phyloP scores from a whole-genome alignment of 768 basidiomycete genomes.

The Nidula microcarpa region DNA sequence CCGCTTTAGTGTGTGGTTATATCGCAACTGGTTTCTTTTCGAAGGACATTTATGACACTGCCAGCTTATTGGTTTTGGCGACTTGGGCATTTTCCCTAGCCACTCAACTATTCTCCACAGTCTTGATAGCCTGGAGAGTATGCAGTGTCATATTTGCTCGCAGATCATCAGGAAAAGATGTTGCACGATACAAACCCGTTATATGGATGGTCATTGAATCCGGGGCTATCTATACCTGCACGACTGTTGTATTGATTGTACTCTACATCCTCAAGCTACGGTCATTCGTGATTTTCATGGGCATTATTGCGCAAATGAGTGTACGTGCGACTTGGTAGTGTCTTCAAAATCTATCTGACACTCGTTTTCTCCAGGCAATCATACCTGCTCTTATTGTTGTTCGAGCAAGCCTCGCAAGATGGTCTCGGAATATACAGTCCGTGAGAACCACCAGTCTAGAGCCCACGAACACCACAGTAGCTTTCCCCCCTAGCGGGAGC shows the following conservation, averaged over 20 bases:
- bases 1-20: background rate
- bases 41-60: background rate
- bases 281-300: conserved; percentile 7
- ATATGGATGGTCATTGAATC: conserved; percentile 13
- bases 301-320: conserved; percentile 9
- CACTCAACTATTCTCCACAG: background rate
- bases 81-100: background rate
- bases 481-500: too few relatives aligned
- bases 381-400: background rate
- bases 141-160: conserved; percentile 3
- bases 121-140: conserved; percentile 1
- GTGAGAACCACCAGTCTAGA: too few relatives aligned
- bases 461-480: too few relatives aligned
- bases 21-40: background rate
- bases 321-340: conserved; percentile 3
- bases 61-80: background rate
- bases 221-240: conserved; percentile 10
- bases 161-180: conserved; percentile 1
- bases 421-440: too few relatives aligned
- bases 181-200: background rate
- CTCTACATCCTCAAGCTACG: conserved; percentile 9
- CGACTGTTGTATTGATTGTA: conserved; percentile 6
- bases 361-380: background rate
- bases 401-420: background rate
- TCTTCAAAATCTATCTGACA: background rate